Base-by-base conservation (phyloP, 1,139 yeast species). In the Suhomyces anneliseae region DNA sequence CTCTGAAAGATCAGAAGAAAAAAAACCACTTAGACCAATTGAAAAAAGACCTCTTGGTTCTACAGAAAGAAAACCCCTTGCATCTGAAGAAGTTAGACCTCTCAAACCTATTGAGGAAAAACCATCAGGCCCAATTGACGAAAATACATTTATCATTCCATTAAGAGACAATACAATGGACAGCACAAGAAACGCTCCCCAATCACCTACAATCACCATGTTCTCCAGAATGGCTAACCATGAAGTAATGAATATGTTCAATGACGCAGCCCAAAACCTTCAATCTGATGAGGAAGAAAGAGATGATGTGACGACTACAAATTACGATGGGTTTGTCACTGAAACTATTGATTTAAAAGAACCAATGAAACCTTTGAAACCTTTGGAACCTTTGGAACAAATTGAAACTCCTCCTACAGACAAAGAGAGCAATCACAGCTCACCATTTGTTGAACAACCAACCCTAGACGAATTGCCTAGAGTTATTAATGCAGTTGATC, bases 141-240 rank as follows among this genome's bases (percentile, higher is more conserved):
- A 12, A 19, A 36, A 58, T 36, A 68, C 77, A 3, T 62, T 69
- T 43, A 62, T 66, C 2, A 60, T 73, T n/a, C 76, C 76, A 0
- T 54, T 72, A 32, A 62, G 65, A 41, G 73, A 65, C 44, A 66
- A 61, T 26, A 51, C 52, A 27, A 45, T 51, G 35, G 40, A 54
- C 55, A 24, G 29, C 14, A 36, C 34, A 2, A 12, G n/a, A 12
- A 49, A 57, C 24, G 54, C 66, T 24, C 75, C 80, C 6, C 67
- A 70, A 10, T 83, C 90, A 0, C 96, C 96, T 0, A 90, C 97
- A 0, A 78, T 87, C 56, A 90, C 97, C 0, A 68, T 85, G 61
- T 85, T 78, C 61, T 85, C 97, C 0, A 82, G 82, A 50, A 82
- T 84, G 57, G 95, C 96, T 0, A 79, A 83, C 46, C 81, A 82